A percentile compares a stretch with the other conserved stretches of the same genome.
phyloP scores from a whole-genome alignment of 2,329 filamentous ascomycete species.

The Gaeumannomyces sp. region DNA sequence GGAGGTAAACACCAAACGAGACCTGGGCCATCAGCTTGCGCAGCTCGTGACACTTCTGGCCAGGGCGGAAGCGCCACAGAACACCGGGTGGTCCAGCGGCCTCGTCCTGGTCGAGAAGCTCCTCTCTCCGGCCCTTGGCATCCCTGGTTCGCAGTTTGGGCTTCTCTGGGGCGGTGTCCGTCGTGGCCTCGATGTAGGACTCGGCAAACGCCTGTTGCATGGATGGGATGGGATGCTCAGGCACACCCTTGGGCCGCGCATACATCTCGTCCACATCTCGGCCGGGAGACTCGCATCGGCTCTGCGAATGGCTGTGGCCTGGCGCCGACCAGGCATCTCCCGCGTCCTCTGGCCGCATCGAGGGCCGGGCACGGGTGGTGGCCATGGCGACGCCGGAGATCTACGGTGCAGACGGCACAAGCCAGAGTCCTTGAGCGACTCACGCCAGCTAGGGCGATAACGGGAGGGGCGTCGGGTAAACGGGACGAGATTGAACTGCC shows the following conservation, averaged over 20 bases:
- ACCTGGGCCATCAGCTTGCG: constrained; percentile 90
- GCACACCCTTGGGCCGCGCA: background rate
- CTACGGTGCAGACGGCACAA: background rate
- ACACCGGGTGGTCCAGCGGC: constrained; percentile 67
- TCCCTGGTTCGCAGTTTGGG: constrained; percentile 48
- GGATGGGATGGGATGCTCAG: constrained; percentile 61
- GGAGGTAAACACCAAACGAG: constrained; percentile 83
- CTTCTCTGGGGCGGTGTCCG: constrained; percentile 37
- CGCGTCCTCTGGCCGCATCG: background rate
- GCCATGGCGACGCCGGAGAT: background rate
- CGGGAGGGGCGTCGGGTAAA: background rate
- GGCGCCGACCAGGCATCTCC: background rate
- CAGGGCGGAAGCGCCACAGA: constrained; percentile 68
- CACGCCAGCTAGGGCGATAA: background rate
- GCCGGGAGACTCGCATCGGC: background rate
- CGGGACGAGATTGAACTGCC: background rate
- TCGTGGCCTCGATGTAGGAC: constrained; percentile 66
- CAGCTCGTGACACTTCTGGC: constrained; percentile 77
- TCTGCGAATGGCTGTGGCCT: background rate
- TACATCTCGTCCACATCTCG: background rate
- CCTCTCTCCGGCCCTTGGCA: constrained; percentile 57
- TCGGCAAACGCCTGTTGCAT: constrained; percentile 82
- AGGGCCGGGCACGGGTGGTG: background rate
- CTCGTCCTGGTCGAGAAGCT: constrained; percentile 60
- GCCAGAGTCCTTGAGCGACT: background rate